phyloP scores from a whole-genome alignment of 179 eudicot genomes.

The Spergularia azorica region DNA sequence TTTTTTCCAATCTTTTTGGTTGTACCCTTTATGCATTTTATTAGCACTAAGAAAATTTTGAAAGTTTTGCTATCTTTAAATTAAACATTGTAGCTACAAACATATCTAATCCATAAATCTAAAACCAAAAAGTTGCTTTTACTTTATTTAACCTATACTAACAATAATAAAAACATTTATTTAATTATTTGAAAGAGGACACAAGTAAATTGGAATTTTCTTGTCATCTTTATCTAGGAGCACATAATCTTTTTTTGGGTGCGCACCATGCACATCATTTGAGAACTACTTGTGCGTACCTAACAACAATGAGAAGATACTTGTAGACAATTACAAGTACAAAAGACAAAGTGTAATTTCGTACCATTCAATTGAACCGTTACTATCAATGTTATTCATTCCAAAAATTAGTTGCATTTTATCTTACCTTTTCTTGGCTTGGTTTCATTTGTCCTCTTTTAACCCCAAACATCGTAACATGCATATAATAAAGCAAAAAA shows the following conservation, averaged over 20 bases:
- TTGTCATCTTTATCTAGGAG: not conserved
- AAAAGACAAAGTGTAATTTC: slow-evolving; percentile 12
- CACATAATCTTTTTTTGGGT: slow-evolving; percentile 5
- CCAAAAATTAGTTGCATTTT: not conserved
- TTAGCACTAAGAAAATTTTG: not conserved
- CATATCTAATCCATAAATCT: not conserved
- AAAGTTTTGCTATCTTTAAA: not conserved
- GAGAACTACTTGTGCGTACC: slow-evolving; percentile 3
- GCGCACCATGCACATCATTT: slow-evolving; percentile 9
- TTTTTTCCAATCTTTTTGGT: not conserved
- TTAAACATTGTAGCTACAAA: not conserved
- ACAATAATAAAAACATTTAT: too few relatives aligned
- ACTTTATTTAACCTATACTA: not conserved
- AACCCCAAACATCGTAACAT: not conserved
- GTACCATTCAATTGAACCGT: slow-evolving; percentile 18
- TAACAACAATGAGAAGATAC: not conserved
- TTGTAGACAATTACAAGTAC: slow-evolving; percentile 17
- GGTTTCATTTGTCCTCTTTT: slow-evolving; percentile 11
- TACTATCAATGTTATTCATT: not conserved
- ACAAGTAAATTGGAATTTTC: slow-evolving; percentile 15
- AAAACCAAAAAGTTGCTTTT: slow-evolving; percentile 4
- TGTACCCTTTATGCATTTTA: not conserved
- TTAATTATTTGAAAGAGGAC: not conserved
- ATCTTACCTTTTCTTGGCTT: not conserved
- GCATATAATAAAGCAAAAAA: not conserved